Percentiles rank a stretch among this genome's conserved stretches.
phyloP scores from a whole-genome alignment of 2,329 filamentous ascomycete genomes.

The Lasiodiplodia sp. region DNA sequence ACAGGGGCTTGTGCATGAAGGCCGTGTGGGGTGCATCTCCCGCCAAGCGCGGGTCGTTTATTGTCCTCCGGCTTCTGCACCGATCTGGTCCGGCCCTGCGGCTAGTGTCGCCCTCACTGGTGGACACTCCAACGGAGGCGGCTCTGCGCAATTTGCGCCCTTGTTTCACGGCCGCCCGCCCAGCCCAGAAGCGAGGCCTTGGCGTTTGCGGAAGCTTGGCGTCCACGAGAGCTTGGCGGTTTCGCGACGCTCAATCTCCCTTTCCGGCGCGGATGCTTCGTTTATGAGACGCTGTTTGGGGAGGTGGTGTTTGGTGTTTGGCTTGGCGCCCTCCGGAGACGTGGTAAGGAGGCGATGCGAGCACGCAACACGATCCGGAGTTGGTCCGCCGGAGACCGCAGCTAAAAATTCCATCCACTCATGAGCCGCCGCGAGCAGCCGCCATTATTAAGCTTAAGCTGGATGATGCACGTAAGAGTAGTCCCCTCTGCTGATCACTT shows the following conservation, averaged over 20 bases:
- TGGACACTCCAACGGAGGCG: neutral
- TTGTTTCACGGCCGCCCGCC: too few relatives aligned
- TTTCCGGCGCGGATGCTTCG: neutral
- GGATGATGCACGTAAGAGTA: constrained; percentile 5
- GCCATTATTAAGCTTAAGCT: neutral
- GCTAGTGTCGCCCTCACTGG: constrained; percentile 13
- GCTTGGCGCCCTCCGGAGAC: constrained; percentile 1
- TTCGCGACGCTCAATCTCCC: neutral
- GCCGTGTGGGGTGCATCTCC: constrained; percentile 8
- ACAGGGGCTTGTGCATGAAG: constrained; percentile 11
- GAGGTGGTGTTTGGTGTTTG: constrained; percentile 15
- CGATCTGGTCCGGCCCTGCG: constrained; percentile 3
- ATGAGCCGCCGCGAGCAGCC: neutral
- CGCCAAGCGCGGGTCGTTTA: constrained; percentile 18
- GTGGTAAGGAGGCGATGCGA: neutral
- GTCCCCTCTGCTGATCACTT: neutral
- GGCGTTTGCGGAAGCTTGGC: too few relatives aligned
- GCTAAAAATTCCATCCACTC: constrained; percentile 16
- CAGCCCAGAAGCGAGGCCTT: too few relatives aligned
- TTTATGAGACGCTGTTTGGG: constrained; percentile 6
- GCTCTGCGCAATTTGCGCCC: too few relatives aligned
- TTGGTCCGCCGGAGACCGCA: neutral
- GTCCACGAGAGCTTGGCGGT: too few relatives aligned
- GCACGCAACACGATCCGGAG: neutral
- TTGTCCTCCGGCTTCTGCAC: neutral